These are phyloP conservation scores for Hygrocybe coccinea DNA, from an alignment of 768 basidiomycete genomes.

Conservation along the genomic window DNA sequence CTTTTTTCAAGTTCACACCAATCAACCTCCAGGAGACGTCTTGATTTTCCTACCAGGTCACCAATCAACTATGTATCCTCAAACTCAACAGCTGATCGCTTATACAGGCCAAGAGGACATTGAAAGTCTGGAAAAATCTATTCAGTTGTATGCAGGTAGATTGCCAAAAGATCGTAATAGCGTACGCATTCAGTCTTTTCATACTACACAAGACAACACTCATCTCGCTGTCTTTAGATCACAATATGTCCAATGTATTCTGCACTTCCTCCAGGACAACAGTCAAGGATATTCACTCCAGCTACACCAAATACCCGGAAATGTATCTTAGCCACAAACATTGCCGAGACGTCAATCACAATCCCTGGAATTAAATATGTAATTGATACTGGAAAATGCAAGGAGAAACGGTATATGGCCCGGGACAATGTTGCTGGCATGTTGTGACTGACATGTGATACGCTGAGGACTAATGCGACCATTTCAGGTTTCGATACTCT, in stretches of 20 bases:
- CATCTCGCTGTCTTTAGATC: constrained; percentile 43
- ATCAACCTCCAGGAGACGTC: constrained; percentile 78
- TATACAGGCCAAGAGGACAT: constrained; percentile 92
- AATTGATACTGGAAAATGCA: constrained; percentile 93
- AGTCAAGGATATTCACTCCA: constrained; percentile 70
- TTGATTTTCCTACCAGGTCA: constrained; percentile 88
- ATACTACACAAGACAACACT: background rate
- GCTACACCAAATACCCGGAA: constrained; percentile 70
- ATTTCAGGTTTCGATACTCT: constrained; percentile 82
- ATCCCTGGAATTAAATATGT: constrained; percentile 95
- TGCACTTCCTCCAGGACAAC: constrained; percentile 71
- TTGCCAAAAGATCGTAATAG: constrained; percentile 54
- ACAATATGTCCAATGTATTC: constrained; percentile 80
- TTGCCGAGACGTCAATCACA: constrained; percentile 96
- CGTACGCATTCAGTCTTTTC: constrained; percentile 32
- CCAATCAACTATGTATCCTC: constrained; percentile 1
- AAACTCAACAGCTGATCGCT: background rate
- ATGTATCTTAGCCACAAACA: constrained; percentile 94
- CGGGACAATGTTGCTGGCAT: constrained; percentile 63
- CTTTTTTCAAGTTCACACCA: constrained; percentile 89
- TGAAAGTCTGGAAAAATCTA: constrained; percentile 74
- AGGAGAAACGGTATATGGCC: constrained; percentile 85
- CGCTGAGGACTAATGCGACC: constrained; percentile 1
- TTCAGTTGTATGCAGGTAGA: constrained; percentile 62
- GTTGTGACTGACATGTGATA: constrained; percentile 3